Evolutionary conservation across 805 yeast species (phyloP).

Genomic region (Myxozyma geophila): DNA sequence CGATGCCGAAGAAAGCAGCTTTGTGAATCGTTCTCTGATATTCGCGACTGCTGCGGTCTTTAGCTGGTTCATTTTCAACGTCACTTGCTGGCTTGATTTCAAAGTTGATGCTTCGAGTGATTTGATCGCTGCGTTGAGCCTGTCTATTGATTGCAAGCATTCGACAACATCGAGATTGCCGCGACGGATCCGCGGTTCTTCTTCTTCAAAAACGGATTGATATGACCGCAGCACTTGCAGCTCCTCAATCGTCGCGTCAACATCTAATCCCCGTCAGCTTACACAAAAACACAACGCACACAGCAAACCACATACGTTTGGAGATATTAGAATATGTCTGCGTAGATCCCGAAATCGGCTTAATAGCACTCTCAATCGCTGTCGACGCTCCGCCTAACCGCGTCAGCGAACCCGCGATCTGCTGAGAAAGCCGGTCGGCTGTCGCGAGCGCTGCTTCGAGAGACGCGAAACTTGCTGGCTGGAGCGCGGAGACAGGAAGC

Average conservation of each 20-base stretch:
- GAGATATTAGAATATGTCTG: conserved; percentile 60
- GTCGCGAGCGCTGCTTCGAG: conserved; percentile 71
- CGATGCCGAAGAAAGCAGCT: conserved; percentile 11
- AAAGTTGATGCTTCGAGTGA: conserved; percentile 40
- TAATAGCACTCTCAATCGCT: conserved; percentile 64
- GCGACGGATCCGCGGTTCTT: conserved; percentile 35
- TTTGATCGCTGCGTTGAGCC: conserved; percentile 38
- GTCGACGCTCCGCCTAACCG: conserved; percentile 58
- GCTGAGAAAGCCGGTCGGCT: conserved; percentile 58
- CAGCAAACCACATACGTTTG: too few relatives aligned
- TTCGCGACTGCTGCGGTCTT: conserved; percentile 28
- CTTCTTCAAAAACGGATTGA: conserved; percentile 33
- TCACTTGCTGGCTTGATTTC: conserved; percentile 28
- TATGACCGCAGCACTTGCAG: conserved; percentile 25
- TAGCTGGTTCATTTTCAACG: conserved; percentile 27
- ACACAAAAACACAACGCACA: too few relatives aligned
- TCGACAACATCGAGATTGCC: conserved; percentile 38
- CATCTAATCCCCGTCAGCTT: conserved; percentile 9
- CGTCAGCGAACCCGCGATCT: conserved; percentile 60
- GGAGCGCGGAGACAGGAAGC: background rate
- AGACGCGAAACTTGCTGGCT: conserved; percentile 8
- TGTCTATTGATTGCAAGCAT: conserved; percentile 38
- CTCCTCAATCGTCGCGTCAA: conserved; percentile 27
- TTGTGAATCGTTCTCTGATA: conserved; percentile 27
- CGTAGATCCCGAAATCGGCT: conserved; percentile 71